phyloP scores from a whole-genome alignment of 169 alveolate genomes.

The Plasmodium malariae region DNA sequence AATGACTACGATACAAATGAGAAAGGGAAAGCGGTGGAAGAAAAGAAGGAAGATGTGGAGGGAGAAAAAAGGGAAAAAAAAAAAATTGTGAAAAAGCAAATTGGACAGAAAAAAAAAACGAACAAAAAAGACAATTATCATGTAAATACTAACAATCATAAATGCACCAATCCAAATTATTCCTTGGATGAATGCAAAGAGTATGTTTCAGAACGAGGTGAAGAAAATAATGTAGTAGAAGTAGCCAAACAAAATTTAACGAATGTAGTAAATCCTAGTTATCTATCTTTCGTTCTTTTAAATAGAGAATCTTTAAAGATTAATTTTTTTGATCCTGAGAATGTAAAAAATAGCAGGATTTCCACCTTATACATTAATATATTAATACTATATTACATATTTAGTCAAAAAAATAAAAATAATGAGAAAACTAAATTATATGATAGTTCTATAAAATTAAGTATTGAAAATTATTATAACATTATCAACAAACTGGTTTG shows the following conservation, averaged over 20 bases:
- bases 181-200: no score
- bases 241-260: no score
- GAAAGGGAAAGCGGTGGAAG: neutral
- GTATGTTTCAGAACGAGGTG: no score
- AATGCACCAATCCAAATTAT: no score
- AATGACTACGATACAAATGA: neutral
- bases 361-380: constrained; percentile 62
- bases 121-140: no score
- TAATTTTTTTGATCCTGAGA: neutral
- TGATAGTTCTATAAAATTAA: constrained; percentile 30
- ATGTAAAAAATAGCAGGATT: constrained; percentile 6
- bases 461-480: constrained; percentile 13
- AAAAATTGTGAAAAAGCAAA: no score
- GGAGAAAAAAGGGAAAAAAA: neutral
- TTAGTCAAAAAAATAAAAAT: constrained; percentile 40
- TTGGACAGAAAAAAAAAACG: no score
- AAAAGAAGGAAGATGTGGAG: neutral
- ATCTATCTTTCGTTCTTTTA: constrained; percentile 16
- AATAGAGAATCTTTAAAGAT: neutral
- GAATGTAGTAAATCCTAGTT: neutral
- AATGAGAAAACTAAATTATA: constrained; percentile 19
- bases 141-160: no score
- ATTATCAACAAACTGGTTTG: constrained; percentile 43
- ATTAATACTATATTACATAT: constrained; percentile 43
- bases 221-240: no score